Base-by-base conservation (phyloP, 1,284 basidiomycete genomes). In the Sanghuangporus baumii region DNA sequence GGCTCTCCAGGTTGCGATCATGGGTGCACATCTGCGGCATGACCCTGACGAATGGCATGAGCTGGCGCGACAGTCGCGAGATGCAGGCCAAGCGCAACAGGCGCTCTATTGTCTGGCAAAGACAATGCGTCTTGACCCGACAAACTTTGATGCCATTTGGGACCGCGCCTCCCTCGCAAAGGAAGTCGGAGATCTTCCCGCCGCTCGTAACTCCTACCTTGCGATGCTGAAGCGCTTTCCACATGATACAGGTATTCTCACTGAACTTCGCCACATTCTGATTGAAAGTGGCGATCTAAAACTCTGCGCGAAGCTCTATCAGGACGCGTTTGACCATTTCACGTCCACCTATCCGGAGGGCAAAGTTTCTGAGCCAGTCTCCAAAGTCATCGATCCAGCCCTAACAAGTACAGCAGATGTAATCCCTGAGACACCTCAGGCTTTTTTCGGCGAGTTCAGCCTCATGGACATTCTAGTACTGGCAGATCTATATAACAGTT, bases 31-130 rank as follows among this genome's bases (percentile, higher is more conserved):
- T 79, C 78, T 99, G 55, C 83, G 84, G 58, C 85, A 90, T 54
- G 91, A 96, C 67, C 82, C 86, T 0, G 90, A 93, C n/a, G 87
- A 91, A 59, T 98, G 96, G 96, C 87, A 87, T 59, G 79, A 87
- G 6, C 76, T 98, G 1, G 96, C 89, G 0, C 73, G 78, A 60
- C 81, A 89, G 71, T 94, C 91, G 26, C 91, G 91, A 66, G 83
- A 85, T 6, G 74, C 86, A 34, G 91, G 88, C 2, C 85, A 87
- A 64, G 81, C 84, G 51, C 88, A 94, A 60, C 94, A 98, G 74
- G 92, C 94, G 0, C 76, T 97, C 34, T 98, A 98, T 72, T 98
- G 96, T 71, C 91, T 92, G 69, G 81, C 89, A 0, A 96, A 98
- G 71, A 85, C 93, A 0, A 85, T 90, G 70, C 87, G 83, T 66